Percentiles rank a stretch among this genome's conserved stretches.
Evolutionary conservation across 768 basidiomycete species (phyloP).

Genomic region (Artomyces pyxidatus): DNA sequence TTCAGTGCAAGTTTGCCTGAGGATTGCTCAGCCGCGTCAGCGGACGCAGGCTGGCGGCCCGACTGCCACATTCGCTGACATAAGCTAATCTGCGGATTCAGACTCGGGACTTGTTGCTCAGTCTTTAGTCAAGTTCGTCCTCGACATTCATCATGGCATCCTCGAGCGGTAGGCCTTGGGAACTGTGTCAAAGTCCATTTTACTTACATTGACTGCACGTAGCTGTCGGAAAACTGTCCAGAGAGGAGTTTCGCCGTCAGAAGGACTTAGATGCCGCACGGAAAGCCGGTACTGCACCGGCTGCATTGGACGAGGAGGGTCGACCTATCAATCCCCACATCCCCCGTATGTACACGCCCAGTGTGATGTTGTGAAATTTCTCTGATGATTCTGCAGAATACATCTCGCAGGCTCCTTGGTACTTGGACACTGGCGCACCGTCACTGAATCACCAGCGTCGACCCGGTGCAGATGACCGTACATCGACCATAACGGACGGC

Average conservation of each 20-base stretch:
- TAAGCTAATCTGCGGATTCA: too few species aligned
- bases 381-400: conserved; percentile 53
- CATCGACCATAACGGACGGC: conserved; percentile 63
- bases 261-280: conserved; percentile 97
- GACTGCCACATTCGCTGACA: too few species aligned
- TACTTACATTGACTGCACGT: conserved; percentile 1
- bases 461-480: conserved; percentile 45
- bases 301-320: conserved; percentile 92
- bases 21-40: too few species aligned
- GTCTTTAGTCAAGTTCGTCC: too few species aligned
- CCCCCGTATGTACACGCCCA: conserved; percentile 60
- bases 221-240: conserved; percentile 75
- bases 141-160: conserved; percentile 13
- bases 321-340: conserved; percentile 98
- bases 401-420: conserved; percentile 99
- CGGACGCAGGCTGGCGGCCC: too few species aligned
- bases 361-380: neutral
- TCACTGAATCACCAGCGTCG: conserved; percentile 92
- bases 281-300: conserved; percentile 96
- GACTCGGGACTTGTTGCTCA: too few species aligned
- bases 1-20: too few species aligned
- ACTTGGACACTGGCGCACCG: conserved; percentile 89
- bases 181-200: neutral
- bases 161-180: conserved; percentile 12
- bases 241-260: conserved; percentile 90